Percentiles rank a stretch among this genome's conserved stretches.
These are phyloP conservation scores for Xylaria longipes DNA, from an alignment of 495 filamentous ascomycete species.

Conservation along the genomic window DNA sequence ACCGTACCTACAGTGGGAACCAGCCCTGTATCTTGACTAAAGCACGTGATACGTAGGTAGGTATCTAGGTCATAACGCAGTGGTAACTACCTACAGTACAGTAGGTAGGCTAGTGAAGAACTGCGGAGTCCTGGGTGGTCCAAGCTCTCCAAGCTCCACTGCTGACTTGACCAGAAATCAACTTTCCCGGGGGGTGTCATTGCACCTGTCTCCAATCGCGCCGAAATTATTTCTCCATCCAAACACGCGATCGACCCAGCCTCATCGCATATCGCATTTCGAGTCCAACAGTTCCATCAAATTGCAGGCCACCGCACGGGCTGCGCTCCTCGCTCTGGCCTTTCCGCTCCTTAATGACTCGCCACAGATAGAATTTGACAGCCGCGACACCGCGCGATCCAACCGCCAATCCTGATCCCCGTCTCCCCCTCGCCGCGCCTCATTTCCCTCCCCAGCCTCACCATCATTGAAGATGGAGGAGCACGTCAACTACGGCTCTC, in stretches of 20 bases:
- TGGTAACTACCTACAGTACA: not conserved
- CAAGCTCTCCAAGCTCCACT: not conserved
- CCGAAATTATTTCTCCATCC: constrained; percentile 47
- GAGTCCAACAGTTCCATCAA: constrained; percentile 31
- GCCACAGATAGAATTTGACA: constrained; percentile 24
- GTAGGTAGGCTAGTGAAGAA: not conserved
- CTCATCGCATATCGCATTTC: constrained; percentile 31
- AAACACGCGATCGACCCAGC: constrained; percentile 43
- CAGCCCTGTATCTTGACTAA: not conserved
- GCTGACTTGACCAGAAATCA: not conserved
- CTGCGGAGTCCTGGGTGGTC: not conserved
- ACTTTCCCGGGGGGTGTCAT: not conserved
- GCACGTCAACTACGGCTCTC: constrained; percentile 59
- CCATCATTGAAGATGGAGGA: constrained; percentile 57
- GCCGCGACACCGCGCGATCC: constrained; percentile 32
- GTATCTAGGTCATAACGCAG: not conserved
- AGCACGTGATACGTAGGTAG: not conserved
- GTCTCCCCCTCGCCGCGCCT: constrained; percentile 25
- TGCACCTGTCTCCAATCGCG: constrained; percentile 35
- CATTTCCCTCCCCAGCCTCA: not conserved
- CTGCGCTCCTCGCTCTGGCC: constrained; percentile 28
- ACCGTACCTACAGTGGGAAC: not conserved
- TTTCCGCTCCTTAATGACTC: constrained; percentile 28
- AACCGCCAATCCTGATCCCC: constrained; percentile 12
- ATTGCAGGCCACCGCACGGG: constrained; percentile 28